Conservation (phyloP, 768 basidiomycete species). For the Leucosporidium yakuticum region DNA sequence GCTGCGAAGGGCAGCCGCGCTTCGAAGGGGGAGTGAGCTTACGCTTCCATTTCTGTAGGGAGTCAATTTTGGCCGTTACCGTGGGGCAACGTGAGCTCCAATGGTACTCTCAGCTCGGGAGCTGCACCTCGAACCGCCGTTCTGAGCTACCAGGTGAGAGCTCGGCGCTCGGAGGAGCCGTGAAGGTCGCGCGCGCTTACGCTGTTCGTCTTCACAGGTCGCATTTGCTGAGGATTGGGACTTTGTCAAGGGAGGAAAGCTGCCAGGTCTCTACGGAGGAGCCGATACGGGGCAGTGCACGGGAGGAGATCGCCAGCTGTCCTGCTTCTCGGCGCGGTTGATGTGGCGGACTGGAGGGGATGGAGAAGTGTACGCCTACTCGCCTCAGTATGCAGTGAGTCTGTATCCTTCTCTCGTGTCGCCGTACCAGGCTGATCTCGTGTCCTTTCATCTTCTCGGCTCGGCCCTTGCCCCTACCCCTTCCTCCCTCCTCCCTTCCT, state of each 20-base stretch:
- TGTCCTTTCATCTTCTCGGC: background rate
- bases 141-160: background rate
- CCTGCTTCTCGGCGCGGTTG: constrained; percentile 22
- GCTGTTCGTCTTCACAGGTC: constrained; percentile 30
- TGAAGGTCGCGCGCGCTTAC: background rate
- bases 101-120: no score
- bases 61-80: no score
- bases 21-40: no score
- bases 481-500: background rate
- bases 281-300: constrained; percentile 10
- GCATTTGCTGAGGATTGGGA: constrained; percentile 34
- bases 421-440: no score
- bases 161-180: background rate
- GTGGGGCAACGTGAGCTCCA: no score
- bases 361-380: constrained; percentile 43
- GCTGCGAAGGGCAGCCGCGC: no score
- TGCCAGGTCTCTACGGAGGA: constrained; percentile 34
- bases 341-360: constrained; percentile 23
- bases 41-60: no score
- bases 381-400: constrained; percentile 38
- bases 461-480: background rate
- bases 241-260: constrained; percentile 37
- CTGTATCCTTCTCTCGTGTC: background rate
- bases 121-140: background rate
- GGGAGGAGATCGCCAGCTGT: constrained; percentile 14